These are phyloP conservation scores for Umbelopsis vinacea DNA, from an alignment of 192 early-diverging fungal genomes.

Conservation along the genomic window DNA sequence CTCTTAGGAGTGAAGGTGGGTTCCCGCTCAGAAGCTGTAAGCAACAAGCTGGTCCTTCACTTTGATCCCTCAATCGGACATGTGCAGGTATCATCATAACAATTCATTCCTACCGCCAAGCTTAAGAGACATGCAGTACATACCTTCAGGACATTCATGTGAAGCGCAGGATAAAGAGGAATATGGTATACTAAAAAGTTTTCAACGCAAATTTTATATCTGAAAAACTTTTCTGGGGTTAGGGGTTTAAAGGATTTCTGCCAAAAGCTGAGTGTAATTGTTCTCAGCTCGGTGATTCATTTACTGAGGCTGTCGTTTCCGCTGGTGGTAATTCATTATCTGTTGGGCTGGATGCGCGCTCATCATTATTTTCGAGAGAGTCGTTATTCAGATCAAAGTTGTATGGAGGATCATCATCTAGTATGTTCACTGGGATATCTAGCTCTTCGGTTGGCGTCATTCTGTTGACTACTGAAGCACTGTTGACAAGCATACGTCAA, in stretches of 20 bases:
- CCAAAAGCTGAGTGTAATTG: neutral
- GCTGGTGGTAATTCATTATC: neutral
- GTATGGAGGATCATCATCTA: neutral
- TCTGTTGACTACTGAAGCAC: neutral
- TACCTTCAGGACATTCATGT: neutral
- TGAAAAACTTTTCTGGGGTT: conserved; percentile 2
- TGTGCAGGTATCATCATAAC: conserved; percentile 14
- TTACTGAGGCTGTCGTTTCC: neutral
- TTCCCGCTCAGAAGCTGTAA: conserved; percentile 21
- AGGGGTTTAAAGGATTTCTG: conserved; percentile 6
- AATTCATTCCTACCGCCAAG: neutral
- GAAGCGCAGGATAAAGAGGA: neutral
- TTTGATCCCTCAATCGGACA: conserved; percentile 15
- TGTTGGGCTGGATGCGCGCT: neutral
- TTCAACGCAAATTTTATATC: conserved; percentile 11
- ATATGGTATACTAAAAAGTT: neutral
- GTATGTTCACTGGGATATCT: neutral
- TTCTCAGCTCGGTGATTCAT: neutral
- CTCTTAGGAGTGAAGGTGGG: conserved; percentile 21
- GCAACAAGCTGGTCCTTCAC: conserved; percentile 23
- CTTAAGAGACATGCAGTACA: neutral
- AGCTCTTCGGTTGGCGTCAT: neutral
- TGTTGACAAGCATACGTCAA: neutral
- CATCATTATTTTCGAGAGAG: neutral
- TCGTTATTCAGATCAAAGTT: neutral